phyloP scores from a whole-genome alignment of 106 monocot species.

The Xerophyta viscosa region DNA sequence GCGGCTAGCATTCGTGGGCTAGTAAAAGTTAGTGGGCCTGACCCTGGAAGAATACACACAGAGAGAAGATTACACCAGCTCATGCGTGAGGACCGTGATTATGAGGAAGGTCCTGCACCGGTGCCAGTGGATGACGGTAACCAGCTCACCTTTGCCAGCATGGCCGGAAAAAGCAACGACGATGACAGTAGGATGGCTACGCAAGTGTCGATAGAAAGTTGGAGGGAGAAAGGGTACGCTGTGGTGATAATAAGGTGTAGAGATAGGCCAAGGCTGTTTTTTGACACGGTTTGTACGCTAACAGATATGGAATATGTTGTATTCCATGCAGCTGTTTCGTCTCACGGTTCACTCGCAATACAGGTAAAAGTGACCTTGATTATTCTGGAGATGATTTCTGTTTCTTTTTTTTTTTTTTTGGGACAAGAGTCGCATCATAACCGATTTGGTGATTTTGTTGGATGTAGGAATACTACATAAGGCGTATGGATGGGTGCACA shows the following conservation, averaged over 20 bases:
- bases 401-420: not conserved
- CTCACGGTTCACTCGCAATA: conserved; percentile 30
- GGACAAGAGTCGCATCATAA: no score
- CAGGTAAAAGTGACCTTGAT: conserved; percentile 17
- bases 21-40: conserved; percentile 18
- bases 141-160: not conserved
- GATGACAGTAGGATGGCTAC: conserved; percentile 4
- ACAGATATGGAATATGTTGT: conserved; percentile 68
- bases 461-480: conserved; percentile 61
- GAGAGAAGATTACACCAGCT: conserved; percentile 58
- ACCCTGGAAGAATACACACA: conserved; percentile 19
- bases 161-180: not conserved
- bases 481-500: conserved; percentile 37
- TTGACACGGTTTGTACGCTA: conserved; percentile 63
- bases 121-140: conserved; percentile 12
- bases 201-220: conserved; percentile 40
- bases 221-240: conserved; percentile 47
- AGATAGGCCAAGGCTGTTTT: conserved; percentile 62
- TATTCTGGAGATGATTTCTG: not conserved
- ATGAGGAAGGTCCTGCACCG: conserved; percentile 18
- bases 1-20: conserved; percentile 5
- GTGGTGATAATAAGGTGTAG: conserved; percentile 47
- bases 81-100: conserved; percentile 30
- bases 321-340: conserved; percentile 52
- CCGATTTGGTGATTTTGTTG: no score